Conservation (phyloP, 345 rosid species). For the Kernera saxatilis region DNA sequence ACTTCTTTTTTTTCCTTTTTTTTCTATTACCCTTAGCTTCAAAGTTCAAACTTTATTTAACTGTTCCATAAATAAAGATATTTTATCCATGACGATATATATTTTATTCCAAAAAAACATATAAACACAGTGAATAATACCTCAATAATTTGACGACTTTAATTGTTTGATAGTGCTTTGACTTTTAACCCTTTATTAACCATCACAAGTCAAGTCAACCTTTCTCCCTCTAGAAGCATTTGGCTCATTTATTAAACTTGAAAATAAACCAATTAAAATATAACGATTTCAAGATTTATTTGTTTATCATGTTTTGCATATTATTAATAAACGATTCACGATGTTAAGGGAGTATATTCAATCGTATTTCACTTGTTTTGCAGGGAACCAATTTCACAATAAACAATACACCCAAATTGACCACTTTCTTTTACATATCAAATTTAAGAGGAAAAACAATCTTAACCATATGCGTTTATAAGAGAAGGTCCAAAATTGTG, state of each 20-base stretch:
- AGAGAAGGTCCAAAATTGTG: conserved; percentile 32
- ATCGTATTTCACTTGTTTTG: conserved; percentile 14
- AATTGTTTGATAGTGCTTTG: conserved; percentile 32
- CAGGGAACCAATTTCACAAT: conserved; percentile 2
- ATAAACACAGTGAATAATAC: conserved; percentile 23
- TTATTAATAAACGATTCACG: neutral
- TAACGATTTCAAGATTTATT: neutral
- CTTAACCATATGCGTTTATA: conserved; percentile 17
- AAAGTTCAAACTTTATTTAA: conserved; percentile 21
- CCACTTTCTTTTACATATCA: conserved; percentile 6
- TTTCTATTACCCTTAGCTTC: conserved; percentile 19
- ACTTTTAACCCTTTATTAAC: conserved; percentile 20
- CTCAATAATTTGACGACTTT: conserved; percentile 33
- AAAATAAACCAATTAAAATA: neutral
- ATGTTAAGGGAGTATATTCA: conserved; percentile 1
- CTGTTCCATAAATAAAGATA: conserved; percentile 18
- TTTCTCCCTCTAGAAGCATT: conserved; percentile 27
- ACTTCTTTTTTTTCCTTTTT: neutral
- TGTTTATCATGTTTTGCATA: neutral
- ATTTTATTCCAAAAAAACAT: conserved; percentile 22
- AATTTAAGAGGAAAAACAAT: neutral
- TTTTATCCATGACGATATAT: conserved; percentile 18
- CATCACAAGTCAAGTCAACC: conserved; percentile 37
- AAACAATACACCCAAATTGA: conserved; percentile 18
- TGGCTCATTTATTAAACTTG: neutral